Evolutionary conservation across 2,329 filamentous ascomycete species (phyloP), one percentile per base, ranked within the genome.

Genomic region (Epicoccum sorghinum): DNA sequence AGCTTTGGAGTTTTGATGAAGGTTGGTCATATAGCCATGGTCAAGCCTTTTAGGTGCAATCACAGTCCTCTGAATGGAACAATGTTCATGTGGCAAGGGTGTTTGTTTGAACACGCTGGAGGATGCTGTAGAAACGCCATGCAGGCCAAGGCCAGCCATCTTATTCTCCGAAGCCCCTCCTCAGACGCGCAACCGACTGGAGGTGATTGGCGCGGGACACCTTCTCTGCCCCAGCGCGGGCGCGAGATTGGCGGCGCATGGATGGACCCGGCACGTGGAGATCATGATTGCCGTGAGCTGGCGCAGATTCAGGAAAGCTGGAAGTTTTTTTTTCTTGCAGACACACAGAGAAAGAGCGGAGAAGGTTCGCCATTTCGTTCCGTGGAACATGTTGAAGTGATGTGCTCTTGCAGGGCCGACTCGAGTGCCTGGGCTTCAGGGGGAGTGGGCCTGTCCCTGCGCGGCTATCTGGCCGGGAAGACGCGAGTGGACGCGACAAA

Each of bases 1-100:
- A 10, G 54, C 48, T 4, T 37, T 61, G 32, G 61, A 61, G 13
- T 64, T 64, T 38, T 64, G 23, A 49, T 18, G 2, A 18, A 18
- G 18, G 3, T 18, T 18, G 18, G 18, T 18, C 3, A 18, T 18
- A 18, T 18, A 18, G 18, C 18, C 18, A 18, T 18, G 18, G 18
- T 18, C 18, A 18, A 18, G 18, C 18, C 18, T 18, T 18, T 18
- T 18, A 18, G 18, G 2, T 18, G 18, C 18, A 18, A 18, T 18
- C 18, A 18, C 18, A 18, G 18, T 18, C 18, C 18, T 18, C 18
- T 18, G 18, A 18, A 18, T 18, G 18, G 18, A 18, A 18, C 18
- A 18, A 18, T 18, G 18, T 18, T 18, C 18, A 6, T 1, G 1
- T 4, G 25, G 27, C 27, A 41, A n/a, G 10, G 14, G 23, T 29